Conservation (phyloP, 1,139 yeast genomes). For the Candida albicans region DNA sequence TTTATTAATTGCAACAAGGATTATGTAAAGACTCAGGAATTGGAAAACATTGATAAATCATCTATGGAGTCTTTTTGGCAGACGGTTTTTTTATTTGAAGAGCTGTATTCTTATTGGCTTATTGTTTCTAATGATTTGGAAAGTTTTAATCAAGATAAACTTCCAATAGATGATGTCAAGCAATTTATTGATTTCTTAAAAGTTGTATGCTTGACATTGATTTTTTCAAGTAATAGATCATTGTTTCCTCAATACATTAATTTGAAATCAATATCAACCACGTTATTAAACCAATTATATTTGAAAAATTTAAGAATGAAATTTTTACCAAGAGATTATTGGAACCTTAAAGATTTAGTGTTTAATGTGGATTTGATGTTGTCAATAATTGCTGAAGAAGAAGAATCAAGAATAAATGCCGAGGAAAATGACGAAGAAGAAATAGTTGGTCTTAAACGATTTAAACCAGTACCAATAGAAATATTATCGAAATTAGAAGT, state of each 20-base stretch:
- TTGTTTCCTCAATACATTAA: constrained; percentile 20
- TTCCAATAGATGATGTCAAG: constrained; percentile 47
- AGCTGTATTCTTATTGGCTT: constrained; percentile 46
- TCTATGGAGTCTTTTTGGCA: constrained; percentile 31
- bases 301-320: constrained; percentile 64
- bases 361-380: constrained; percentile 33
- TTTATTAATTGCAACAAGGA: constrained; percentile 19
- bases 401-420: constrained; percentile 23
- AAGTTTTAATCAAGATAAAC: constrained; percentile 44
- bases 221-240: constrained; percentile 36
- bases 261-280: constrained; percentile 42
- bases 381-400: constrained; percentile 41
- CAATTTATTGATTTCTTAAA: constrained; percentile 53
- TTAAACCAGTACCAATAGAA: constrained; percentile 5
- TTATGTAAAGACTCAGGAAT: constrained; percentile 20
- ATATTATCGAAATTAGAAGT: constrained; percentile 40
- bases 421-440: constrained; percentile 20
- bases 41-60: constrained; percentile 10
- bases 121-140: constrained; percentile 74
- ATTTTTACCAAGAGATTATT: constrained; percentile 55
- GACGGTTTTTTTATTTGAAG: constrained; percentile 36
- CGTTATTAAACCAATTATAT: constrained; percentile 67
- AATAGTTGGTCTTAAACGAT: not conserved
- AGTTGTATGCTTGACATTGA: constrained; percentile 51
- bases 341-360: constrained; percentile 44